Evolutionary conservation across 768 basidiomycete genomes (phyloP).

Genomic region (Russula vinacea): DNA sequence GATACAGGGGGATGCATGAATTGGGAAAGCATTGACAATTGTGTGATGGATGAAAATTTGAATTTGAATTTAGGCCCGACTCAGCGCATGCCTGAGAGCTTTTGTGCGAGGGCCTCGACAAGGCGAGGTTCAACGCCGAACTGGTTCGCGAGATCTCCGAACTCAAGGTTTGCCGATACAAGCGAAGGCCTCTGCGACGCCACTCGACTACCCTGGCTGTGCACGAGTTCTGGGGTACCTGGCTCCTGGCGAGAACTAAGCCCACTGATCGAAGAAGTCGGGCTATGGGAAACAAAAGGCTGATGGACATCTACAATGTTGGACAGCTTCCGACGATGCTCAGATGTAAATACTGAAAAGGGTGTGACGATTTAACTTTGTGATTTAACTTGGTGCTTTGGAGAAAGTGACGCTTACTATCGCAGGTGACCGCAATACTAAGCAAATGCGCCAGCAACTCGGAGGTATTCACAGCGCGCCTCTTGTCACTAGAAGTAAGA

Average conservation of each 20-base stretch:
- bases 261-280: slow-evolving; percentile 26
- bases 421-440: slow-evolving; percentile 22
- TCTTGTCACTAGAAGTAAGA: slow-evolving; percentile 26
- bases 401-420: slow-evolving; percentile 12
- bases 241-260: slow-evolving; percentile 25
- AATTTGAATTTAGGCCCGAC: neutral
- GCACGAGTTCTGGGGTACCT: slow-evolving; percentile 25
- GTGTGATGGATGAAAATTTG: slow-evolving; percentile 9
- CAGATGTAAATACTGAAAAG: slow-evolving; percentile 25
- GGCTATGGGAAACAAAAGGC: slow-evolving; percentile 25
- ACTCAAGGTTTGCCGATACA: slow-evolving; percentile 17
- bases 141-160: slow-evolving; percentile 27
- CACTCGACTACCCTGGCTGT: slow-evolving; percentile 59
- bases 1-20: slow-evolving; percentile 19
- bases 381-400: neutral
- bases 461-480: slow-evolving; percentile 14
- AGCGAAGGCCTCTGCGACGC: slow-evolving; percentile 56
- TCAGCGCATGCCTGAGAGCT: slow-evolving; percentile 29
- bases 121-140: slow-evolving; percentile 28
- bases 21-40: slow-evolving; percentile 9
- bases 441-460: slow-evolving; percentile 27
- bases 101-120: slow-evolving; percentile 29
- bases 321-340: slow-evolving; percentile 24
- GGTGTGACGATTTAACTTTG: neutral
- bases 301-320: slow-evolving; percentile 18